Percentiles rank a stretch among this genome's conserved stretches.
phyloP scores from a whole-genome alignment of 176 grass and related monocot genomes.

The Triticum monococcum region DNA sequence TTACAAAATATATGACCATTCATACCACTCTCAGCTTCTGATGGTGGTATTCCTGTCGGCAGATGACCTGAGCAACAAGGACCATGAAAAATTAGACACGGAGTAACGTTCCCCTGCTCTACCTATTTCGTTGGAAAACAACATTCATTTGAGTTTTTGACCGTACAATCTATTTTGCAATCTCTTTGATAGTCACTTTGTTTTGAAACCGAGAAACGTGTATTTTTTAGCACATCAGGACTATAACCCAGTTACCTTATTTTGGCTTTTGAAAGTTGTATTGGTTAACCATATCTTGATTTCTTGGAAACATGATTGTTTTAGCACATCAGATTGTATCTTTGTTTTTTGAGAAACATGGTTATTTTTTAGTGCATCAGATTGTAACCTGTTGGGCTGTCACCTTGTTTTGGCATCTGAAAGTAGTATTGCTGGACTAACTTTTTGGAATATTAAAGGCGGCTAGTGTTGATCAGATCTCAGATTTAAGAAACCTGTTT shows the following conservation, averaged over 20 bases:
- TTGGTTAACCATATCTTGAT: constrained; percentile 51
- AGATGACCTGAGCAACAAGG: constrained; percentile 60
- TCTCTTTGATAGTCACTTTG: constrained; percentile 33
- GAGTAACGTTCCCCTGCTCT: constrained; percentile 66
- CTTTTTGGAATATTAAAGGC: constrained; percentile 46
- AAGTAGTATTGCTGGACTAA: constrained; percentile 38
- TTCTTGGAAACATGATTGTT: constrained; percentile 50
- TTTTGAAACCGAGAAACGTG: not conserved
- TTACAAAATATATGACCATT: constrained; percentile 11
- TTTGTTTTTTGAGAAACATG: constrained; percentile 51
- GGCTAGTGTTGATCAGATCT: constrained; percentile 54
- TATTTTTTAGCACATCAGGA: constrained; percentile 31
- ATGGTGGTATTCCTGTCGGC: constrained; percentile 50
- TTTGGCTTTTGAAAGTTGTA: constrained; percentile 26
- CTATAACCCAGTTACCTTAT: constrained; percentile 33
- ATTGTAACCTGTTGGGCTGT: constrained; percentile 27
- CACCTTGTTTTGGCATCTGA: constrained; percentile 39
- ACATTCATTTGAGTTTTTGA: constrained; percentile 61
- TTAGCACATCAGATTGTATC: constrained; percentile 37
- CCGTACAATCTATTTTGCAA: constrained; percentile 46
- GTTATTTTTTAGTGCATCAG: constrained; percentile 21
- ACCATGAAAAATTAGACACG: constrained; percentile 68
- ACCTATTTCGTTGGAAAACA: constrained; percentile 34
- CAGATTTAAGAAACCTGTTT: constrained; percentile 60
- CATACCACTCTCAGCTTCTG: constrained; percentile 35